Percentiles rank a stretch among this genome's conserved stretches.
These are phyloP conservation scores for Berkeleyomyces rouxiae DNA, from an alignment of 2,329 filamentous ascomycete species.

Conservation along the genomic window DNA sequence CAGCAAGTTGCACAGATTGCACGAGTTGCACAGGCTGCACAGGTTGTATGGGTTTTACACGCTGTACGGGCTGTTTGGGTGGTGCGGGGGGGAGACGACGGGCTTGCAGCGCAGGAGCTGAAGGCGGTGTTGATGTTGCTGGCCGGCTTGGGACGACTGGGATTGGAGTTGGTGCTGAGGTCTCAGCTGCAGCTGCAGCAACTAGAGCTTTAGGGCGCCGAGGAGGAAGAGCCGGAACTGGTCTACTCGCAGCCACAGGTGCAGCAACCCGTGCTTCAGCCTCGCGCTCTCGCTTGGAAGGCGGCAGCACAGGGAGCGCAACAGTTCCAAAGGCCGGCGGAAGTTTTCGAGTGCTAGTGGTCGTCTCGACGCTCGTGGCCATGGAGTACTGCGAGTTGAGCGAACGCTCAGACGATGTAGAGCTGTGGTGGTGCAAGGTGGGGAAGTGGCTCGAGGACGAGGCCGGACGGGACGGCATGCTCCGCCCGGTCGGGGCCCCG, in stretches of 20 bases:
- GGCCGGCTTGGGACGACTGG: too few relatives aligned
- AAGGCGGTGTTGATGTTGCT: conserved; percentile 7
- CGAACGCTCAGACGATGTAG: conserved; percentile 41
- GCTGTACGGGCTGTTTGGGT: background rate
- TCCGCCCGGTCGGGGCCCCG: background rate
- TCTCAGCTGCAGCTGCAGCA: background rate
- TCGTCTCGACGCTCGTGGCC: conserved; percentile 31
- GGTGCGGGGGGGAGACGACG: conserved; percentile 26
- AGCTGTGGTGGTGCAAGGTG: conserved; percentile 29
- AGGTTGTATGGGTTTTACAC: background rate
- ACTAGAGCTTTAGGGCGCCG: background rate
- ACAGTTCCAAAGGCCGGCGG: conserved; percentile 39
- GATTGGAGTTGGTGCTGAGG: background rate
- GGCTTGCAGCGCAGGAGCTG: conserved; percentile 15
- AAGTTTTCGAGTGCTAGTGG: conserved; percentile 28
- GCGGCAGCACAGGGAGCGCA: conserved; percentile 41
- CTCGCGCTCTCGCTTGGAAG: conserved; percentile 37
- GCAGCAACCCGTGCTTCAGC: conserved; percentile 28
- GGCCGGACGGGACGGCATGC: background rate
- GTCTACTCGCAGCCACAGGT: conserved; percentile 15
- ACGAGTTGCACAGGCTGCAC: background rate
- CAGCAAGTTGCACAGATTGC: background rate
- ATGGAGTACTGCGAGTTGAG: conserved; percentile 36
- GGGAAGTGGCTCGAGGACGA: background rate
- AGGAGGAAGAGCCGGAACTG: background rate